Base-by-base conservation (phyloP, 108 stramenopile genomes). In the Cyclotella atomus region DNA sequence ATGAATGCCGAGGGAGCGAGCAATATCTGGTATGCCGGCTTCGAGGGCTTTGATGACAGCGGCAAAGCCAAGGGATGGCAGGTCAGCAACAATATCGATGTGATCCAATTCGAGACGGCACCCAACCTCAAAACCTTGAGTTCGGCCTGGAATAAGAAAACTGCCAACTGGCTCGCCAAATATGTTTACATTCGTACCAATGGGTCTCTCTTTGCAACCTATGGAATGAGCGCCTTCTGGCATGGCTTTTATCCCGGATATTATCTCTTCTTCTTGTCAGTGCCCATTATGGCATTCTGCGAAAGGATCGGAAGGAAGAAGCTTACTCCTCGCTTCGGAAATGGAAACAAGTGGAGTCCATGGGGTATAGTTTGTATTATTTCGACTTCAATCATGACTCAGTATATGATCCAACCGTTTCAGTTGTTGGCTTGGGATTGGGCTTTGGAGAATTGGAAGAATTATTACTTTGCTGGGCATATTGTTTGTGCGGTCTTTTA, bases 221-320 rank as follows among this genome's bases (percentile, higher is more conserved):
- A 98, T 71, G 84, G 87, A 45, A 84, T 95, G 79, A 89, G 87
- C 56, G 96, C 97, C 16, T 95, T 98, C 79, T 98, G 97, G 97
- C 97, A 98, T 72, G 97, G 97, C 16, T 97, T 98, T 73, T 98
- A 98, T 84, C 97, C 97, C 5, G 97, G 97, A 3, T 98, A 98
- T 85, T 97, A 96, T 86, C 61, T 97, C 27, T 97, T 97, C 73
- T 97, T 97, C 85, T 46, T 97, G 56, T 91, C 90, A n/a, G 87
- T 96, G 50, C 95, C 95, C 24, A 50, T 96, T 32, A 33, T 89
- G 27, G 86, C 95, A 33, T 75, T 89, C 50, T 89, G 89, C 53
- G 95, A 96, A 65, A 85, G 95, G 46, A 63, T 94, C 72, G 95
- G 90, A 46, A 83, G 88, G 77, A 96, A 96, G 69, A 96, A 94